Evolutionary conservation across 495 filamentous ascomycete genomes (phyloP).

Genomic region (Thermochaetoides thermophila): DNA sequence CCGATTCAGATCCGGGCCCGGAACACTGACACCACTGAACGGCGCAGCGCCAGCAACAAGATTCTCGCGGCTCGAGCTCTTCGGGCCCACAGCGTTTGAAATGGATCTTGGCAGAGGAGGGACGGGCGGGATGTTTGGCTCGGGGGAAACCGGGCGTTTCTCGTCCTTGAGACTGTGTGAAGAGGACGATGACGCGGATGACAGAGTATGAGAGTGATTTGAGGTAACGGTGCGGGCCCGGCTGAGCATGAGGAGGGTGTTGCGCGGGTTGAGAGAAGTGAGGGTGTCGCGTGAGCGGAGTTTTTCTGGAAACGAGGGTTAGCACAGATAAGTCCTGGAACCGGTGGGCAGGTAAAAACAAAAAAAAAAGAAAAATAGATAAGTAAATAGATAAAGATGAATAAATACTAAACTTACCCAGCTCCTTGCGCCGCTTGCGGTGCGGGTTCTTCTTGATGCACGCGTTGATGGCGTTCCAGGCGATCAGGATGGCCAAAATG

Average conservation of each 20-base stretch:
- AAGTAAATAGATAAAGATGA: too few relatives aligned
- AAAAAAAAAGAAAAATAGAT: too few relatives aligned
- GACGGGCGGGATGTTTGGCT: too few relatives aligned
- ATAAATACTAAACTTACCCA: constrained; percentile 57
- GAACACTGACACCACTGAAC: constrained; percentile 1
- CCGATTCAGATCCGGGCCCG: too few relatives aligned
- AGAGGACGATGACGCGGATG: constrained; percentile 11
- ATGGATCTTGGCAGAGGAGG: too few relatives aligned
- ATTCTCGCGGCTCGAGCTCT: constrained; percentile 17
- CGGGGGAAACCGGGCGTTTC: too few relatives aligned
- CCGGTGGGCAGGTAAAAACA: too few relatives aligned
- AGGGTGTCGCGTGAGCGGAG: constrained; percentile 69
- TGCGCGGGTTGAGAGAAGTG: constrained; percentile 79
- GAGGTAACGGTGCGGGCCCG: too few relatives aligned
- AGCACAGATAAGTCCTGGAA: constrained; percentile 5
- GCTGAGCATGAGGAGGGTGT: constrained; percentile 79
- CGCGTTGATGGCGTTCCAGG: constrained; percentile 70
- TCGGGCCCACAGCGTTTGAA: too few relatives aligned
- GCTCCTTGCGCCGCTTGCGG: constrained; percentile 66
- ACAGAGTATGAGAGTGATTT: constrained; percentile 18
- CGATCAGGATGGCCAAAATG: constrained; percentile 75
- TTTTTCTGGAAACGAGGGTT: constrained; percentile 46
- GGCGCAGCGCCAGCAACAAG: constrained; percentile 14
- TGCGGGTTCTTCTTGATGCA: constrained; percentile 84
- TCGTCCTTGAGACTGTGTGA: too few relatives aligned